phyloP scores from a whole-genome alignment of 2,329 filamentous ascomycete genomes.

The Rosellinia necatrix region DNA sequence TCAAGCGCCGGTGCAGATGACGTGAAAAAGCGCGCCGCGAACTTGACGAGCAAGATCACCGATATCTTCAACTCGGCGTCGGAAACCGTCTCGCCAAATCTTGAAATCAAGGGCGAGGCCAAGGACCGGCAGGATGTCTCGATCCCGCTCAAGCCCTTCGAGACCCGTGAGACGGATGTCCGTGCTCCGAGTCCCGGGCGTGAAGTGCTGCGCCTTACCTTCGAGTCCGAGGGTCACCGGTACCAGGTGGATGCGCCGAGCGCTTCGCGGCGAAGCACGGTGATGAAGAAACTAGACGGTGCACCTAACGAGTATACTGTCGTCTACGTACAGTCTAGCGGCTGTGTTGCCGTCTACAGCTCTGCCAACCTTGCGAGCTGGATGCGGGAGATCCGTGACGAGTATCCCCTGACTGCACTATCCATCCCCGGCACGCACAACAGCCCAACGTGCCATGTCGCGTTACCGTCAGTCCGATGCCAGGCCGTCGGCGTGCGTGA shows the following conservation, averaged over 20 bases:
- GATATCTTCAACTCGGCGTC: conserved; percentile 51
- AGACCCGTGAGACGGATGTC: conserved; percentile 66
- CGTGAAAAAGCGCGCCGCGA: conserved; percentile 42
- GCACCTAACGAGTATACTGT: conserved; percentile 62
- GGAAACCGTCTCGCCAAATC: conserved; percentile 33
- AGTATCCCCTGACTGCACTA: conserved; percentile 75
- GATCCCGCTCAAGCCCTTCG: conserved; percentile 70
- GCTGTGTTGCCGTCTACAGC: conserved; percentile 68
- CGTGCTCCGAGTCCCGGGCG: conserved; percentile 60
- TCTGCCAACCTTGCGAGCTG: conserved; percentile 72
- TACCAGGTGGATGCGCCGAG: conserved; percentile 78
- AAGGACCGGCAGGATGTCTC: conserved; percentile 66
- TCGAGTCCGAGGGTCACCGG: conserved; percentile 66
- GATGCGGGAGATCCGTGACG: conserved; percentile 79
- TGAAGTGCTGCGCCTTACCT: conserved; percentile 75
- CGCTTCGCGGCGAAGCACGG: conserved; percentile 60
- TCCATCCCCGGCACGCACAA: conserved; percentile 97
- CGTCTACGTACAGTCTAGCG: conserved; percentile 63
- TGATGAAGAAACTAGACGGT: conserved; percentile 61
- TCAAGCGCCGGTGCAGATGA: conserved; percentile 45
- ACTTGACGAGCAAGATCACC: conserved; percentile 50
- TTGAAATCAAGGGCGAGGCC: conserved; percentile 58
- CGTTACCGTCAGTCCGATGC: conserved; percentile 90
- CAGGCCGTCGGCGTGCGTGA: conserved; percentile 77
- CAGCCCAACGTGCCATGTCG: conserved; percentile 80